A percentile compares a stretch with the other conserved stretches of the same genome.
Conservation (phyloP, 1,139 yeast genomes). For the Blastobotrys arbuscula region DNA sequence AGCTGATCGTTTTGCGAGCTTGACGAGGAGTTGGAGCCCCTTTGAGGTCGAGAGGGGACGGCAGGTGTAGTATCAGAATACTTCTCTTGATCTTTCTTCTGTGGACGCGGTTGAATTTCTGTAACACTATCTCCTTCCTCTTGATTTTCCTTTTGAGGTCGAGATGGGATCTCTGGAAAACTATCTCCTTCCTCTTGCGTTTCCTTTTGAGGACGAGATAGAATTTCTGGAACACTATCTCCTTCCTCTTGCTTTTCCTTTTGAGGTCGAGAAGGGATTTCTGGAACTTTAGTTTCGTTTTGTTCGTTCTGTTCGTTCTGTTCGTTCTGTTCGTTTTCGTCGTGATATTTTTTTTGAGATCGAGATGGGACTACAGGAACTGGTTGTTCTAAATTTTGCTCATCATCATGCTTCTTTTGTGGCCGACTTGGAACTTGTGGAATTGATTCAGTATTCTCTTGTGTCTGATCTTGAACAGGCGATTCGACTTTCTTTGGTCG, state of each 20-base stretch:
- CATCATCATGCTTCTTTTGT: background rate
- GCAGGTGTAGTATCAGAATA: too few relatives aligned
- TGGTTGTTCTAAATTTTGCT: background rate
- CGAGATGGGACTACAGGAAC: background rate
- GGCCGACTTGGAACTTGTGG: conserved; percentile 13
- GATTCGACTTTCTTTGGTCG: conserved; percentile 9
- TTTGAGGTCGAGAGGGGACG: background rate
- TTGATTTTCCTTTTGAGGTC: background rate
- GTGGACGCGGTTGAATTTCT: background rate
- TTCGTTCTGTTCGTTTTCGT: too few relatives aligned
- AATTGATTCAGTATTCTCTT: conserved; percentile 5
- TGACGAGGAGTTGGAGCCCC: background rate
- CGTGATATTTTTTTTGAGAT: background rate
- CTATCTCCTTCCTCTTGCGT: background rate
- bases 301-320: too few relatives aligned
- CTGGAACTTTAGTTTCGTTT: background rate
- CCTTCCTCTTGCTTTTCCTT: background rate
- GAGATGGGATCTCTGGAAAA: background rate
- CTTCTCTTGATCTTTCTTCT: background rate
- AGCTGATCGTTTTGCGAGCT: background rate
- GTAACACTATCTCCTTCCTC: too few relatives aligned
- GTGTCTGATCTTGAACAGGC: conserved; percentile 4
- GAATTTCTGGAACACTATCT: background rate
- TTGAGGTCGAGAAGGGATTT: background rate
- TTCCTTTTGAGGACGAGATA: background rate